phyloP scores from a whole-genome alignment of 106 monocot genomes.

The Iris macrosiphon region DNA sequence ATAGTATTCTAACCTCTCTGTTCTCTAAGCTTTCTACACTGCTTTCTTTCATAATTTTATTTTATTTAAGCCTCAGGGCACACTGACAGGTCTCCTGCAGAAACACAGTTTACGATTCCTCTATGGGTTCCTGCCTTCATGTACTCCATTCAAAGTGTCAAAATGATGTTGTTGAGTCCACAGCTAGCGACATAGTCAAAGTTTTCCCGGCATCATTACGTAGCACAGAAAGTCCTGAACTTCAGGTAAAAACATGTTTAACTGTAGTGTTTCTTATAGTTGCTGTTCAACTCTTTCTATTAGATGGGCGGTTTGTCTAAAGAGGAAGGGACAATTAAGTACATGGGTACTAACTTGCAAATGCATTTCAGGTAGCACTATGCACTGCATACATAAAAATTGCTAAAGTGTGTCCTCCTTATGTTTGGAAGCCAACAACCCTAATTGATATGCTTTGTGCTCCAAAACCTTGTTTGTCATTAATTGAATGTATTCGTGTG shows the following conservation, averaged over 20 bases:
- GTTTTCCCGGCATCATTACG: slow-evolving; percentile 50
- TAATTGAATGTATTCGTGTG: slow-evolving; percentile 67
- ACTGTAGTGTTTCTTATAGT: not conserved
- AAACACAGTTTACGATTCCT: slow-evolving; percentile 66
- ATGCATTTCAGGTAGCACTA: slow-evolving; percentile 60
- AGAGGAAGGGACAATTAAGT: not conserved
- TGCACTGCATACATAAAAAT: slow-evolving; percentile 77
- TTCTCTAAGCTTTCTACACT: too few relatives aligned
- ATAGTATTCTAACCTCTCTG: too few relatives aligned
- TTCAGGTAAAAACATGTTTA: slow-evolving; percentile 48
- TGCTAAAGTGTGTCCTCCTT: slow-evolving; percentile 55
- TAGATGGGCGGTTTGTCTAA: not conserved
- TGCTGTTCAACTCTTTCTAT: not conserved
- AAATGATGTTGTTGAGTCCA: slow-evolving; percentile 62
- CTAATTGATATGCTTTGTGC: slow-evolving; percentile 48
- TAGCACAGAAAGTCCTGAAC: slow-evolving; percentile 63
- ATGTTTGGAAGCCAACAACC: slow-evolving; percentile 71
- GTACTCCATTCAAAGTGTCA: slow-evolving; percentile 63
- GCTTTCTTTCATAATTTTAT: too few relatives aligned
- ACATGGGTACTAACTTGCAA: slow-evolving; percentile 8
- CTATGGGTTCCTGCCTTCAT: slow-evolving; percentile 77
- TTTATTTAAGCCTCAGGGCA: not conserved
- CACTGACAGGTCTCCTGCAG: slow-evolving; percentile 36
- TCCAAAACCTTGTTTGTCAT: slow-evolving; percentile 49
- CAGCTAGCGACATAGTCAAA: slow-evolving; percentile 62